Evolutionary conservation across 768 basidiomycete species (phyloP).

Genomic region (Pholiota conissans): DNA sequence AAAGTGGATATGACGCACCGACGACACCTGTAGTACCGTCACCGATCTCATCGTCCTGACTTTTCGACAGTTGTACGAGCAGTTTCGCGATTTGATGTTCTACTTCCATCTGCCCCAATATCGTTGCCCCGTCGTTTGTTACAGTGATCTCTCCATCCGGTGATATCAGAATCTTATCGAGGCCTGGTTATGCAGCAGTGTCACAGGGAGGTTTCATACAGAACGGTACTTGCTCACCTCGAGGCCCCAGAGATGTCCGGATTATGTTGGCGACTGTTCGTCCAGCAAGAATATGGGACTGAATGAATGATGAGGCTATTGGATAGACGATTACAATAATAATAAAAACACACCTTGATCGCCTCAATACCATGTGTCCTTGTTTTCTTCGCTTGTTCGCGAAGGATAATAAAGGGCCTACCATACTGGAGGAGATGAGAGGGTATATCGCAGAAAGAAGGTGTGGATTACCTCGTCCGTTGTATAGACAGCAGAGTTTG

Average conservation of each 20-base stretch:
- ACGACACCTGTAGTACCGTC: slow-evolving; percentile 99
- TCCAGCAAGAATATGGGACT: slow-evolving; percentile 97
- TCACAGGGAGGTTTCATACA: neutral
- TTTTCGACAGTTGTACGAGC: slow-evolving; percentile 93
- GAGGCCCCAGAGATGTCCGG: slow-evolving; percentile 90
- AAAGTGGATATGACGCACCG: slow-evolving; percentile 36
- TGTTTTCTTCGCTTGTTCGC: slow-evolving; percentile 92
- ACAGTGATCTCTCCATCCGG: slow-evolving; percentile 99
- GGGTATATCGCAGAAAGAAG: neutral
- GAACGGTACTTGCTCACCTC: slow-evolving; percentile 52
- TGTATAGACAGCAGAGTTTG: slow-evolving; percentile 74
- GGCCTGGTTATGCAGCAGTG: slow-evolving; percentile 47
- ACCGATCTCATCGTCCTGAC: slow-evolving; percentile 99
- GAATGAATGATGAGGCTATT: slow-evolving; percentile 13
- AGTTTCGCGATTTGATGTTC: slow-evolving; percentile 99
- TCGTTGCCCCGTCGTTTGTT: slow-evolving; percentile 98
- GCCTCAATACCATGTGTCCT: slow-evolving; percentile 91
- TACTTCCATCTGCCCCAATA: slow-evolving; percentile 97
- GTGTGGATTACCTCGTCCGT: slow-evolving; percentile 70
- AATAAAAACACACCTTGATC: slow-evolving; percentile 68
- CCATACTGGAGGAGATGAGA: slow-evolving; percentile 63
- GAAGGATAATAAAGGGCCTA: slow-evolving; percentile 95
- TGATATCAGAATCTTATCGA: slow-evolving; percentile 93
- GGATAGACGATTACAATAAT: neutral
- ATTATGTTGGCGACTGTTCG: slow-evolving; percentile 93